These are phyloP conservation scores for Brassica cretica DNA, from an alignment of 345 rosid genomes.

Conservation along the genomic window DNA sequence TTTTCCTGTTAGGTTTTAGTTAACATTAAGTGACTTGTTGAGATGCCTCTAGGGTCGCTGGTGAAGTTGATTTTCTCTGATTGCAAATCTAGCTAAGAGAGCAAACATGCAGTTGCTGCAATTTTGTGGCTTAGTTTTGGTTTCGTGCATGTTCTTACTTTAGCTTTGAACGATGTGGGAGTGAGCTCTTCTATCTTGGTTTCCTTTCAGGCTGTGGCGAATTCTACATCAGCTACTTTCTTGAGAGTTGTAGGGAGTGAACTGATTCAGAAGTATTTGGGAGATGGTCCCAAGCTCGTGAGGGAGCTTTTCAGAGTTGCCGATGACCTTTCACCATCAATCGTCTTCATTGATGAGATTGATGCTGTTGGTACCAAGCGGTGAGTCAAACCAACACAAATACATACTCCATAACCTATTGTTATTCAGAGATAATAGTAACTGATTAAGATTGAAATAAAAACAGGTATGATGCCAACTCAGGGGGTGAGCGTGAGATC, in stretches of 20 bases:
- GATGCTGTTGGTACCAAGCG: conserved; percentile 98
- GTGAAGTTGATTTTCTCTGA: not conserved
- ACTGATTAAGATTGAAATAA: not conserved
- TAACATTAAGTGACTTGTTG: too few species aligned
- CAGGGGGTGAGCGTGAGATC: conserved; percentile 98
- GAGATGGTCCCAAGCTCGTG: conserved; percentile 35
- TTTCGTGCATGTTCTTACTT: not conserved
- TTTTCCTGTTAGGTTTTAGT: too few species aligned
- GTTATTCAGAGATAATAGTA: not conserved
- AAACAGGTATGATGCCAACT: conserved; percentile 76
- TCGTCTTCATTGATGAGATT: conserved; percentile 95
- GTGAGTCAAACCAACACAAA: conserved; percentile 40
- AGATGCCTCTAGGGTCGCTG: not conserved
- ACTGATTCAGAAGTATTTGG: conserved; percentile 91
- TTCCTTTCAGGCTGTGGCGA: conserved; percentile 77
- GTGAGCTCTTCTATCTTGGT: conserved; percentile 10
- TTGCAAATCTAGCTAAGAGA: not conserved
- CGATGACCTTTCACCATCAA: conserved; percentile 91
- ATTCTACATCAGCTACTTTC: conserved; percentile 97
- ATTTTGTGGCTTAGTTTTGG: not conserved
- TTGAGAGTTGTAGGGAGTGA: conserved; percentile 92
- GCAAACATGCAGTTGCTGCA: not conserved
- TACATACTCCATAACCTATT: not conserved
- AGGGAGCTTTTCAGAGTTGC: conserved; percentile 97
- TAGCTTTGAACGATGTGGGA: conserved; percentile 2